A percentile compares a stretch with the other conserved stretches of the same genome.
phyloP scores from a whole-genome alignment of 2,329 filamentous ascomycete genomes.

The Nemania sp. region DNA sequence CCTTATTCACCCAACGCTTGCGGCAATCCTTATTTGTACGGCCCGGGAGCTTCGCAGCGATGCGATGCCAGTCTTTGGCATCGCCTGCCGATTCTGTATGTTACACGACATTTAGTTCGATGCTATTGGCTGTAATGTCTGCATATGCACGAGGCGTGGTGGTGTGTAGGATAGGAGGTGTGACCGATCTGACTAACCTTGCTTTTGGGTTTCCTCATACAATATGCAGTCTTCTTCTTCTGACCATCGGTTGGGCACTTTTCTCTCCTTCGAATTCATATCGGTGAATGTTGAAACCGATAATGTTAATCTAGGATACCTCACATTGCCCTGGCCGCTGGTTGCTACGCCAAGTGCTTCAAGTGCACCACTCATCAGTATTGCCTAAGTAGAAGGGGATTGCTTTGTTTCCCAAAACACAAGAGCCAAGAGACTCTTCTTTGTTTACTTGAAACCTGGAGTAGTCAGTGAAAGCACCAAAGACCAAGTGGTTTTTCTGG shows the following conservation, averaged over 20 bases:
- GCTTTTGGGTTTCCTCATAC: slow-evolving; percentile 24
- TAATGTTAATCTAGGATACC: too few relatives aligned
- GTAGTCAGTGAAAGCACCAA: too few relatives aligned
- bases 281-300: background rate
- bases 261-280: slow-evolving; percentile 20
- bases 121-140: background rate
- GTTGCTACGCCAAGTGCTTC: too few relatives aligned
- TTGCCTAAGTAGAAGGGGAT: too few relatives aligned
- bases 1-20: slow-evolving; percentile 27
- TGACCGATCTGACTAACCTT: slow-evolving; percentile 7
- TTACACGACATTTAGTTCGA: background rate
- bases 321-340: too few relatives aligned
- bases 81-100: slow-evolving; percentile 4
- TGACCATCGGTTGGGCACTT: slow-evolving; percentile 25
- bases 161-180: background rate
- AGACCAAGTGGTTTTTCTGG: too few relatives aligned
- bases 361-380: too few relatives aligned
- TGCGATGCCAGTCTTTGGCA: slow-evolving; percentile 22
- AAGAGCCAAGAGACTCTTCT: too few relatives aligned
- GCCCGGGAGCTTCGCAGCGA: slow-evolving; percentile 23
- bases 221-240: slow-evolving; percentile 27
- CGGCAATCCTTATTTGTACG: slow-evolving; percentile 27
- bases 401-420: too few relatives aligned
- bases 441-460: too few relatives aligned
- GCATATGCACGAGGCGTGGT: background rate